Percentiles rank a stretch among this genome's conserved stretches.
Evolutionary conservation across 2,329 filamentous ascomycete genomes (phyloP).

Genomic region (Sodiomyces alkalinus): DNA sequence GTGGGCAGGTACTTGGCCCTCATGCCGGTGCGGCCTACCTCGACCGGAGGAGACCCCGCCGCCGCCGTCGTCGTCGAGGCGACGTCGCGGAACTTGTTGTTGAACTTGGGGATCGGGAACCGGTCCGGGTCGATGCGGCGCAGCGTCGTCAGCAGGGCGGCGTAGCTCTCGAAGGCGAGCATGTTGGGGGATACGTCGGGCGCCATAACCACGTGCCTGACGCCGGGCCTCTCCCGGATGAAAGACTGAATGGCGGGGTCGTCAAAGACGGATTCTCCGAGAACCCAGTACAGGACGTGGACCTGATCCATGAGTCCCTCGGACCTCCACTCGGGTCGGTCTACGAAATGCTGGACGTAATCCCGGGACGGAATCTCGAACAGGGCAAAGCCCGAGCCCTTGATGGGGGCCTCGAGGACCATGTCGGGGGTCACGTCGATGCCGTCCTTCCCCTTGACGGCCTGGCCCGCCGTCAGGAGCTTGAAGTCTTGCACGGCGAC

Average conservation of each 20-base stretch:
- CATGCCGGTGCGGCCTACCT: conserved; percentile 27
- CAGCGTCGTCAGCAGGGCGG: conserved; percentile 52
- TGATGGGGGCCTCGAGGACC: conserved; percentile 55
- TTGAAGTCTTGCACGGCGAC: conserved; percentile 44
- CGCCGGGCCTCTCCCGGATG: conserved; percentile 41
- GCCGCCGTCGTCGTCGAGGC: conserved; percentile 12
- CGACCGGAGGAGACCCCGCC: conserved; percentile 4
- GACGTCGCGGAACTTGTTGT: conserved; percentile 29
- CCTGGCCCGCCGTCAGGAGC: conserved; percentile 45
- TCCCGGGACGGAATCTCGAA: conserved; percentile 59
- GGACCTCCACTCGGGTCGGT: conserved; percentile 57
- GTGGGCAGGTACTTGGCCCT: conserved; percentile 31
- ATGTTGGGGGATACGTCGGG: conserved; percentile 61
- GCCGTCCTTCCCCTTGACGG: conserved; percentile 48
- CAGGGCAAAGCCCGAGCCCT: conserved; percentile 62
- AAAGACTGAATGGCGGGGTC: conserved; percentile 53
- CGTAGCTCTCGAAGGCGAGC: conserved; percentile 52
- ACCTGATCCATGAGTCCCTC: conserved; percentile 51
- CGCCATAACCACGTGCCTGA: conserved; percentile 67
- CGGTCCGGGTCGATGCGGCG: conserved; percentile 57
- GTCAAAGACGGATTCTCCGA: conserved; percentile 51
- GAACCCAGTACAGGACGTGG: conserved; percentile 62
- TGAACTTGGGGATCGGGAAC: conserved; percentile 54
- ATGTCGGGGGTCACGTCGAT: conserved; percentile 67
- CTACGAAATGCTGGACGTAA: conserved; percentile 56